These are phyloP conservation scores for Wickerhamomyces bisporus DNA, from an alignment of 805 yeast species.

Conservation along the genomic window DNA sequence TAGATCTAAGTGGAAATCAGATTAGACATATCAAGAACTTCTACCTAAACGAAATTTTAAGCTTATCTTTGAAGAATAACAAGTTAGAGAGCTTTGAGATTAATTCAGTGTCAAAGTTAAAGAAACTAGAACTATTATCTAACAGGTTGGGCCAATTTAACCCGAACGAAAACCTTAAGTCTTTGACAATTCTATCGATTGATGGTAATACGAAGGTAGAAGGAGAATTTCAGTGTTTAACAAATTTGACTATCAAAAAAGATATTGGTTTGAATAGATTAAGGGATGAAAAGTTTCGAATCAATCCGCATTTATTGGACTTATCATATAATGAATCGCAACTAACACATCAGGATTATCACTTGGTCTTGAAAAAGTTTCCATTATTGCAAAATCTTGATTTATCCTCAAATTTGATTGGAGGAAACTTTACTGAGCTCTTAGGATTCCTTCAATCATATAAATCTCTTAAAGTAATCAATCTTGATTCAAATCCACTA, in stretches of 20 bases:
- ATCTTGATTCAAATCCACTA: conserved; percentile 11
- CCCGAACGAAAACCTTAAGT: not conserved
- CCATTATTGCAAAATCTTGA: conserved; percentile 7
- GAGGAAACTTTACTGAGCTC: conserved; percentile 6
- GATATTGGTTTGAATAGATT: conserved; percentile 1
- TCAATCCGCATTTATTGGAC: conserved; percentile 1
- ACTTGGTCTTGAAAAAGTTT: conserved; percentile 3
- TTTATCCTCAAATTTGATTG: conserved; percentile 5
- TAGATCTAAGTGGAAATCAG: not conserved
- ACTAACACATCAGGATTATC: conserved; percentile 2
- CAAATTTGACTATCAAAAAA: not conserved
- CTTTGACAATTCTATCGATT: conserved; percentile 2
- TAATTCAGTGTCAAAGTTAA: not conserved
- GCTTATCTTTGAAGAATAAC: not conserved
- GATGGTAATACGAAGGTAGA: conserved; percentile 4
- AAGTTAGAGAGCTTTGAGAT: not conserved
- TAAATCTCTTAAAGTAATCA: conserved; percentile 4
- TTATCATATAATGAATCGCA: conserved; percentile 4
- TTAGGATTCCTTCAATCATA: conserved; percentile 4
- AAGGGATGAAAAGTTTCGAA: not conserved
- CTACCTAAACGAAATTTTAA: not conserved
- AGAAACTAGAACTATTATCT: not conserved
- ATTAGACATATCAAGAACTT: not conserved
- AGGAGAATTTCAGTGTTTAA: conserved; percentile 4
- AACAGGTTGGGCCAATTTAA: not conserved